Base-by-base conservation (phyloP, 1,139 yeast species). In the Zygoascus hellenicus region DNA sequence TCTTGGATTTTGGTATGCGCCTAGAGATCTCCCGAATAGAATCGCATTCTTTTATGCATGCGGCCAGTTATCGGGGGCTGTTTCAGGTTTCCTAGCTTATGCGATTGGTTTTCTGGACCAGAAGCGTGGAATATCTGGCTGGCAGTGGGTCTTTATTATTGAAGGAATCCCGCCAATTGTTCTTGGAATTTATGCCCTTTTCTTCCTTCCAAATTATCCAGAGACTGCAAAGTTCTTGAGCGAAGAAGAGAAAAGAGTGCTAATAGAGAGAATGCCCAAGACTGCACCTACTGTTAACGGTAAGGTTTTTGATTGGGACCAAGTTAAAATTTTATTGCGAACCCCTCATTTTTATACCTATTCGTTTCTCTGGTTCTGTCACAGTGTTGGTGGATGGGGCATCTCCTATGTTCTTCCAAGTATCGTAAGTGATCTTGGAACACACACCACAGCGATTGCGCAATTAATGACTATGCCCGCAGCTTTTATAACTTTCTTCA, bases 81-180 rank as follows among this genome's bases (percentile, higher is more conserved):
- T 65, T 48, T 62, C 66, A 5, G 66, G 67, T 1, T 46, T 64
- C 10, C 54, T 65, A 38, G 66, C 69, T n/a, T 36, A 22, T 10
- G 39, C 39, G 4, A 36, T 36, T 22, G 29, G 42, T 16, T 17
- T 5, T 64, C 56, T 48, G 70, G 30, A 22, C 10, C 30, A 22
- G 60, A 2, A 52, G 13, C 58, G 53, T 6, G 61, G 60, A 5
- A 48, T 56, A 33, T 56, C 77, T 70, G 66, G 81, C 5, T 80
- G 85, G 85, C 66, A 77, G 61, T 80, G 83, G 83, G 67, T 80
- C 44, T 66, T 79, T 45, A 67, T 80, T 45, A 63, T 80, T 39
- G 83, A 79, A 56, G 83, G 83, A n/a, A 61, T 70, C 5, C 62
- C 72, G 22, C 77, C 83, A 9, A 68, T 72, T 40, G 74, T 75